A percentile compares a stretch with the other conserved stretches of the same genome.
phyloP scores from a whole-genome alignment of 2,329 filamentous ascomycete species.

The Blastomyces gilchristii region DNA sequence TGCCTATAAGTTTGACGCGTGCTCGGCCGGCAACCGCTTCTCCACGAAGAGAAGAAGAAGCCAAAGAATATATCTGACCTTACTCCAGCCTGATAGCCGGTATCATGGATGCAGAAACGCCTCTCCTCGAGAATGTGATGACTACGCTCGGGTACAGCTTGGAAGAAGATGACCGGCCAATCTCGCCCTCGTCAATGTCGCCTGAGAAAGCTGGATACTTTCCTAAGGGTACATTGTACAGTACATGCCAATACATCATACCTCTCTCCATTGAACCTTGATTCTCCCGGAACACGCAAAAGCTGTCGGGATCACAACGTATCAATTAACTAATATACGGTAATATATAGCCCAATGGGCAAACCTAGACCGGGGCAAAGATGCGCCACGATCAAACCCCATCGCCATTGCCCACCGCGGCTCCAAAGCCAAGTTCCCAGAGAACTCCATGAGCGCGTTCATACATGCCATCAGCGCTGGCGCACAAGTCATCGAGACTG shows the following conservation, averaged over 20 bases:
- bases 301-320: not conserved
- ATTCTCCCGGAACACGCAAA: not conserved
- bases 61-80: not conserved
- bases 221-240: not conserved
- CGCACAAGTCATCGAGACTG: constrained; percentile 76
- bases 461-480: constrained; percentile 61
- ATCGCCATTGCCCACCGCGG: constrained; percentile 34
- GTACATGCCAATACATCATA: too few relatives aligned
- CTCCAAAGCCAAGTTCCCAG: constrained; percentile 61
- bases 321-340: not conserved
- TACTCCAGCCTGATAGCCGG: not conserved
- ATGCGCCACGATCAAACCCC: not conserved
- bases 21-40: not conserved
- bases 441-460: constrained; percentile 80
- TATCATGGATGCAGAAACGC: not conserved
- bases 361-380: not conserved
- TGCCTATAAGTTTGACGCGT: too few relatives aligned
- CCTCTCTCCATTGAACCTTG: not conserved
- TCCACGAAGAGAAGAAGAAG: not conserved
- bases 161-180: not conserved
- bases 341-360: not conserved
- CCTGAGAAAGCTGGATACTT: not conserved
- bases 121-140: not conserved
- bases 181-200: not conserved
- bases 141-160: not conserved